A percentile compares a stretch with the other conserved stretches of the same genome.
Evolutionary conservation across 2,329 filamentous ascomycete genomes (phyloP).

Genomic region (Xylogone sp.): DNA sequence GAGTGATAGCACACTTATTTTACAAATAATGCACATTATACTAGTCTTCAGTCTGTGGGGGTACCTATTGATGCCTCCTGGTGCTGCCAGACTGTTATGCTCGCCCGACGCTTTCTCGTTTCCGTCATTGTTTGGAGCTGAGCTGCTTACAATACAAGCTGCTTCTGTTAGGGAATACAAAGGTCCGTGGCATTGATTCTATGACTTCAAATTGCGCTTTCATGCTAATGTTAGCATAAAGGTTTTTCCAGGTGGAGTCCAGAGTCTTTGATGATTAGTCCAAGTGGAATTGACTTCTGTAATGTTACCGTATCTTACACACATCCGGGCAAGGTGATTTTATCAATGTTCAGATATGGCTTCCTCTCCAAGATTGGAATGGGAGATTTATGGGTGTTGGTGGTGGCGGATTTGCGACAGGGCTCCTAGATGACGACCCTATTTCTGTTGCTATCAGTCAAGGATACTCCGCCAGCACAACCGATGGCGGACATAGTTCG

Average conservation of each 20-base stretch:
- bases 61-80: no score
- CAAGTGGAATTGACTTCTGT: constrained; percentile 1
- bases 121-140: not conserved
- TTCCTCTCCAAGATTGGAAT: constrained; percentile 16
- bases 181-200: no score
- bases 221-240: not conserved
- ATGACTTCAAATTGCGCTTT: no score
- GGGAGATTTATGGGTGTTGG: constrained; percentile 2
- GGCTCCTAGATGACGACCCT: not conserved
- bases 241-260: not conserved
- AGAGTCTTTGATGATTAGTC: not conserved
- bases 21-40: no score
- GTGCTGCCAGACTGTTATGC: not conserved
- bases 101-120: not conserved
- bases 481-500: constrained; percentile 20
- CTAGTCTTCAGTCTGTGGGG: no score
- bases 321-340: constrained; percentile 20
- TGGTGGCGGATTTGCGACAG: constrained; percentile 3
- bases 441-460: not conserved
- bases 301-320: constrained; percentile 16
- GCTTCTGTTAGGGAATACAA: not conserved
- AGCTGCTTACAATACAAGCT: not conserved
- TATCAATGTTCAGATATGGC: constrained; percentile 21
- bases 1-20: no score
- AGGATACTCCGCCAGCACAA: constrained; percentile 24